Conservation (phyloP, 371 early-diverging fungal species). For the Syncephalastrum monosporum region DNA sequence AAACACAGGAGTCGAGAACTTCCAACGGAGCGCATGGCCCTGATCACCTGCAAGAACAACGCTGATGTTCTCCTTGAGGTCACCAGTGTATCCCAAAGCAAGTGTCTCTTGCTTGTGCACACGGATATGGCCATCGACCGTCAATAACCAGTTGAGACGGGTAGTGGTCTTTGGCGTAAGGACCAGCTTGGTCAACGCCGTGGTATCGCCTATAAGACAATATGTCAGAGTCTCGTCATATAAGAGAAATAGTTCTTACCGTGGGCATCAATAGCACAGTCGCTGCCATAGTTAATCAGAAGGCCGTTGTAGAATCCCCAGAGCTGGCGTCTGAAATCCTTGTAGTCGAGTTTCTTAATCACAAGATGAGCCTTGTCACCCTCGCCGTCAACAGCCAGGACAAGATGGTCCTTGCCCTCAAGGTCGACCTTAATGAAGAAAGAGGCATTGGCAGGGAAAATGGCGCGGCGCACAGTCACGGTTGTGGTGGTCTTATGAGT, state of each 20-base stretch:
- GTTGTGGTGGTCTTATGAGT: conserved; percentile 18
- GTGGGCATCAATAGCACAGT: conserved; percentile 37
- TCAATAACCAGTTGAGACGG: conserved; percentile 42
- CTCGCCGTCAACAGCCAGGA: conserved; percentile 25
- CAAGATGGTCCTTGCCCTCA: conserved; percentile 21
- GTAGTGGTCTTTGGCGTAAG: conserved; percentile 23
- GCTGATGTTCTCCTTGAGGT: conserved; percentile 4
- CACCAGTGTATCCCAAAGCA: conserved; percentile 22
- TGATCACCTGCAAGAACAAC: conserved; percentile 4
- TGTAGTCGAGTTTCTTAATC: conserved; percentile 27
- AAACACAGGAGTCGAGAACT: conserved; percentile 40
- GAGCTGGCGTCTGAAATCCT: conserved; percentile 38
- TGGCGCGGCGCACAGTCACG: conserved; percentile 23
- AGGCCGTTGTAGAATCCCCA: conserved; percentile 54
- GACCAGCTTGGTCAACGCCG: conserved; percentile 17
- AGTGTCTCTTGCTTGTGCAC: conserved; percentile 27
- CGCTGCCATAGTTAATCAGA: conserved; percentile 53
- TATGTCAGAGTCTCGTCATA: background rate
- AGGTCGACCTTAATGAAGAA: conserved; percentile 41
- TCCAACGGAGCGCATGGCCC: conserved; percentile 28
- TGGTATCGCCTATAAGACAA: conserved; percentile 17
- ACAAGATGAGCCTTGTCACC: conserved; percentile 20
- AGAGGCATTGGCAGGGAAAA: conserved; percentile 37
- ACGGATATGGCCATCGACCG: conserved; percentile 36
- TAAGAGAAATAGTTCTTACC: conserved; percentile 20